Base-by-base conservation (phyloP, 176 grass and related monocot species). In the Oryza meyeriana region DNA sequence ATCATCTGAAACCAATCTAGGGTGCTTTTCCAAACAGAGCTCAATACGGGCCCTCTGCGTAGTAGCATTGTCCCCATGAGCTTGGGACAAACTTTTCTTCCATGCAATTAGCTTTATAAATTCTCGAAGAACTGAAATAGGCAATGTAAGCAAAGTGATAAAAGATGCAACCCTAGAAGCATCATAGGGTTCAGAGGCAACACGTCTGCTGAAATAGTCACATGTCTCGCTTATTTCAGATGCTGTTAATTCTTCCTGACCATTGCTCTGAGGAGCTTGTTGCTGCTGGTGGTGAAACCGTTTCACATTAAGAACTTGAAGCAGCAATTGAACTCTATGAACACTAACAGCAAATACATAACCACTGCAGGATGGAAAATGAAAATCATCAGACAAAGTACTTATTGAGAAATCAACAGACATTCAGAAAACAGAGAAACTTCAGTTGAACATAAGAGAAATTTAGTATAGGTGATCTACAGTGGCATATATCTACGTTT, bases 331-430 rank as follows among this genome's bases (percentile, higher is more conserved):
- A 72, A 92, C 86, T 81, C 92, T 64, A 69, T 97, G 92, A 58
- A 97, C 90, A 72, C 95, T 97, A 41, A 98, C 90, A 44, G 95
- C 95, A 80, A 94, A 94, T 58, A 98, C 95, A 84, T 97, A 98
- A 32, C 95, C 92, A 77, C 95, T 98, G 86, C 84, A 85, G 35
- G 36, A 86, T 59, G 83, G 22, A 66, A 75, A 75, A 22, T 28
- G 32, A 28, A 33, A 22, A 80, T 71, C 42, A 80, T 84, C 71
- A 89, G 82, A 70, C 59, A 41, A 14, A 80, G 17, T 55, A 31
- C 25, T 74, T 67, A 2, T 80, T 76, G 24, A 85, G 38, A 80
- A 66, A 87, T 70, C 17, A 66, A 38, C 3, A 74, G 22, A 13
- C 10, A 57, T 61, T 71, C 44, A 33, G 27, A 61, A 34, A 7